Percentiles rank a stretch among this genome's conserved stretches.
Evolutionary conservation across 176 grass and related monocot genomes (phyloP).

Genomic region (Neostapfia colusana): DNA sequence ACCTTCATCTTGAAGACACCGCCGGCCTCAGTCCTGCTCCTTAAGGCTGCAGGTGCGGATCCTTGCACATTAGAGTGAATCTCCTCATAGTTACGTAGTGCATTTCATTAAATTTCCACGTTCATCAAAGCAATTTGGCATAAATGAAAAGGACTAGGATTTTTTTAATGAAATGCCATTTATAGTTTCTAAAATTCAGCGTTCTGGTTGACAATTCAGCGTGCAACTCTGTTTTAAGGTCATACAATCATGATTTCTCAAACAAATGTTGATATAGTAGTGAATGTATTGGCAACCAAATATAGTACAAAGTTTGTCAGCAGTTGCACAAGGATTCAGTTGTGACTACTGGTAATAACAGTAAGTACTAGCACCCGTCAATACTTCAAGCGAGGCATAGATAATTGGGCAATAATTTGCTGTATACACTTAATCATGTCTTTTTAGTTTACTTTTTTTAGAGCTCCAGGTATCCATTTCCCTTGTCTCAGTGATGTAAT

Average conservation of each 20-base stretch:
- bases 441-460: background rate
- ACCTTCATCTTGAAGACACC: conserved; percentile 97
- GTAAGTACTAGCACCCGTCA: background rate
- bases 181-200: background rate
- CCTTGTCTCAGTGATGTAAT: background rate
- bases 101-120: background rate
- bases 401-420: background rate
- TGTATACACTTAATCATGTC: background rate
- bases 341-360: background rate
- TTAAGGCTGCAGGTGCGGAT: conserved; percentile 87
- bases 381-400: background rate
- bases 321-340: conserved; percentile 1
- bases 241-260: background rate
- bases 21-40: conserved; percentile 87
- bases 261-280: background rate
- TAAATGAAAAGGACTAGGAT: background rate
- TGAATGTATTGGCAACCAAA: background rate
- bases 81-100: background rate
- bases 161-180: conserved; percentile 10
- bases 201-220: background rate
- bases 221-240: background rate
- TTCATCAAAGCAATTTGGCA: background rate
- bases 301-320: background rate
- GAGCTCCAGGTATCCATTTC: background rate
- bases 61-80: background rate